Conservation (phyloP, 371 early-diverging fungal genomes). For the Massospora cicadina region DNA sequence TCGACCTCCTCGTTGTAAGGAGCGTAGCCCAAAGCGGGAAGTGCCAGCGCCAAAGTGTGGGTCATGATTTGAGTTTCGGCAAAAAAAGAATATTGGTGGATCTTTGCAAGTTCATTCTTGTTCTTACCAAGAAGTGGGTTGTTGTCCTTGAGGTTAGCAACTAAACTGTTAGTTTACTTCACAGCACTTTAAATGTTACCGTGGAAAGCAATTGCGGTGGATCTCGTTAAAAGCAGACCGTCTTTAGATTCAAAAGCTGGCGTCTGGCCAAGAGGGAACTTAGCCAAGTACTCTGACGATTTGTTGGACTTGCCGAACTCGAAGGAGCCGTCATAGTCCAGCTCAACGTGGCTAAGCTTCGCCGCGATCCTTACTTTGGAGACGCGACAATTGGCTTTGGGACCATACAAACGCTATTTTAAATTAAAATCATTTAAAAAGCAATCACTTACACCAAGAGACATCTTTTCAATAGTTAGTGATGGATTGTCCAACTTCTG, state of each 20-base stretch:
- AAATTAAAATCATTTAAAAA: no score
- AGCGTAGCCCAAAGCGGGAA: neutral
- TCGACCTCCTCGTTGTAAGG: neutral
- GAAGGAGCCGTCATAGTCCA: conserved; percentile 37
- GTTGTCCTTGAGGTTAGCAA: conserved; percentile 36
- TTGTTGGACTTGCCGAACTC: conserved; percentile 49
- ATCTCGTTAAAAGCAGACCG: conserved; percentile 34
- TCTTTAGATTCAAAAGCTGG: conserved; percentile 67
- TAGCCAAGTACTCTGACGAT: conserved; percentile 56
- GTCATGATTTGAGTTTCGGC: conserved; percentile 38
- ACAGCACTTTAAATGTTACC: conserved; percentile 27
- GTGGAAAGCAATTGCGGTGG: conserved; percentile 77
- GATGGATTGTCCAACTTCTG: no score
- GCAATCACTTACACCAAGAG: no score
- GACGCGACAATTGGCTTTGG: conserved; percentile 25
- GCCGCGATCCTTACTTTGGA: conserved; percentile 52
- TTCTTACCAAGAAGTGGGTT: conserved; percentile 41
- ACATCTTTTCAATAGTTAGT: no score
- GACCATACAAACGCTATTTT: conserved; percentile 3
- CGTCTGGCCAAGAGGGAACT: conserved; percentile 36
- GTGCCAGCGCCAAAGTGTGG: neutral
- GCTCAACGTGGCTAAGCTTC: conserved; percentile 51
- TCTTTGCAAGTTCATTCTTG: conserved; percentile 49
- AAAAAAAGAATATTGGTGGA: conserved; percentile 60
- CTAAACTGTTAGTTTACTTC: conserved; percentile 17